Evolutionary conservation across 2,329 filamentous ascomycete species (phyloP).

Genomic region (Microsporum audouinii): DNA sequence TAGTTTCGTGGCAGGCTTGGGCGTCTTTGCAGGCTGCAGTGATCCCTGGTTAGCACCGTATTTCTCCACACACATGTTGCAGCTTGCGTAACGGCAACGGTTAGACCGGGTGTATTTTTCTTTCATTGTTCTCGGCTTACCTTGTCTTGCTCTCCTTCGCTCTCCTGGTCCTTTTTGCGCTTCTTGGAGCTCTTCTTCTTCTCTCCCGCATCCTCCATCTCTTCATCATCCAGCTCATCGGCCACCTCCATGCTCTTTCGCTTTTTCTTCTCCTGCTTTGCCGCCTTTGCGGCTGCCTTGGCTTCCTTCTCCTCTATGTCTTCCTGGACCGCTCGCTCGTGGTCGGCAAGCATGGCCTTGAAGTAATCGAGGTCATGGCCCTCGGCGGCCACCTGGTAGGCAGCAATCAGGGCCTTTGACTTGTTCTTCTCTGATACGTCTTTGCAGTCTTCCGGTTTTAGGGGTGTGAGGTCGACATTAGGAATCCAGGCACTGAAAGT

Average conservation of each 20-base stretch:
- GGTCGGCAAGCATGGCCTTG: constrained; percentile 60
- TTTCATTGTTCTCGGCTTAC: constrained; percentile 30
- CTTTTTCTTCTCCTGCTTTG: constrained; percentile 45
- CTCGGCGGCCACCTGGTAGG: constrained; percentile 70
- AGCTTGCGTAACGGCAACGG: not conserved
- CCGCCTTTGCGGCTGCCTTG: constrained; percentile 45
- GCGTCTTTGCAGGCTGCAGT: constrained; percentile 49
- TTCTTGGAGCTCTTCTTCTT: constrained; percentile 49
- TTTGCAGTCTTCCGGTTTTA: constrained; percentile 62
- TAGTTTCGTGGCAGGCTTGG: constrained; percentile 49
- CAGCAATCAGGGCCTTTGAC: constrained; percentile 67
- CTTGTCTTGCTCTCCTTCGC: constrained; percentile 53
- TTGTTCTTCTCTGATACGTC: constrained; percentile 58
- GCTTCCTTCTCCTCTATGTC: constrained; percentile 57
- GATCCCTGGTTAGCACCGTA: constrained; percentile 10
- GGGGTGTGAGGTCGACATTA: constrained; percentile 68
- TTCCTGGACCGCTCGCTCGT: constrained; percentile 45
- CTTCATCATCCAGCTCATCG: constrained; percentile 46
- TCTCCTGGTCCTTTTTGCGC: constrained; percentile 81
- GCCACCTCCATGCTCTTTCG: constrained; percentile 34
- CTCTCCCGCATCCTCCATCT: constrained; percentile 38
- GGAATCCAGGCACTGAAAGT: constrained; percentile 69
- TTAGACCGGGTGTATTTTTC: not conserved
- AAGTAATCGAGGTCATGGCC: constrained; percentile 67
- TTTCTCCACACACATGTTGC: not conserved